phyloP scores from a whole-genome alignment of 257 asterid genomes.

The Lantana camara region DNA sequence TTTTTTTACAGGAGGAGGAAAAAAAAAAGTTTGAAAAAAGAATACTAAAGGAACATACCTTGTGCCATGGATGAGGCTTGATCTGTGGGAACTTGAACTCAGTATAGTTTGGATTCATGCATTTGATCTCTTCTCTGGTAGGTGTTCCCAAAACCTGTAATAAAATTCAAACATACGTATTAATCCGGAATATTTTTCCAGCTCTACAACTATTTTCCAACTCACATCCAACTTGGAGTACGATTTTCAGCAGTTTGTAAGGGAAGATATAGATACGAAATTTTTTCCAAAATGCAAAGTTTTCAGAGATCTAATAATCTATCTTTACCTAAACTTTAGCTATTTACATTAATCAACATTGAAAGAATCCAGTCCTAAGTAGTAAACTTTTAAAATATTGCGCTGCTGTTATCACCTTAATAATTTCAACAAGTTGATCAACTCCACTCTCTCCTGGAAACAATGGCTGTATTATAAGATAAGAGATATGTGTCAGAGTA shows the following conservation, averaged over 20 bases:
- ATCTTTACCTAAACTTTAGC: constrained; percentile 11
- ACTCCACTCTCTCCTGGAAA: constrained; percentile 99
- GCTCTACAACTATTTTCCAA: background rate
- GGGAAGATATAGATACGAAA: background rate
- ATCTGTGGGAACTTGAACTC: constrained; percentile 96
- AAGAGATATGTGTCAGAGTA: constrained; percentile 31
- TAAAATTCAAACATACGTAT: constrained; percentile 29
- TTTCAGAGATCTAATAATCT: constrained; percentile 1
- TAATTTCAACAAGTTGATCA: constrained; percentile 94
- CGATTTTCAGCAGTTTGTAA: constrained; percentile 3
- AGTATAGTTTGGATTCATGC: constrained; percentile 95
- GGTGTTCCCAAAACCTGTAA: constrained; percentile 97
- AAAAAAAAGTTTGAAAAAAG: constrained; percentile 3
- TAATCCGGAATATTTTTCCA: constrained; percentile 14
- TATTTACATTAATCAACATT: constrained; percentile 6
- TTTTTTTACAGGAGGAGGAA: background rate
- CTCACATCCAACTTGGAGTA: background rate
- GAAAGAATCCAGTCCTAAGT: constrained; percentile 16
- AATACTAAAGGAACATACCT: constrained; percentile 48
- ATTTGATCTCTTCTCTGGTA: constrained; percentile 93
- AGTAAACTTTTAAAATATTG: constrained; percentile 11
- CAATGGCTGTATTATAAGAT: constrained; percentile 67
- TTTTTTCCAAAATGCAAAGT: background rate
- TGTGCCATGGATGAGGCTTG: constrained; percentile 99
- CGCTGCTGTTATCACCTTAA: constrained; percentile 60